These are phyloP conservation scores for Turnera subulata DNA, from an alignment of 345 rosid species.

Conservation along the genomic window DNA sequence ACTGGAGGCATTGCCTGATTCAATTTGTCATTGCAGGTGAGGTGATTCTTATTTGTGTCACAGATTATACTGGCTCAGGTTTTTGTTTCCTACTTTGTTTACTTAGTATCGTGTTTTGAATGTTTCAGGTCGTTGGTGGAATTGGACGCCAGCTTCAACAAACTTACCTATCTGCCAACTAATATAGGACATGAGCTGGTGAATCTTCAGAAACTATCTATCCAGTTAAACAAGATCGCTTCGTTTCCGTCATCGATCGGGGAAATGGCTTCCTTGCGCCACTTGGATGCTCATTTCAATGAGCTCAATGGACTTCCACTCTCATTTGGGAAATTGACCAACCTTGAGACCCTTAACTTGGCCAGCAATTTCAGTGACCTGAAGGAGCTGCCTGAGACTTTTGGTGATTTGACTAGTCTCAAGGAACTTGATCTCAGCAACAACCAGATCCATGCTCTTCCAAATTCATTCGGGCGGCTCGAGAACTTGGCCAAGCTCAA, in stretches of 20 bases:
- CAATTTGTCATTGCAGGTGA: constrained; percentile 79
- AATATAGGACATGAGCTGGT: constrained; percentile 68
- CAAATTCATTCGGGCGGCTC: constrained; percentile 76
- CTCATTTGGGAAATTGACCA: constrained; percentile 57
- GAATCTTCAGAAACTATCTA: constrained; percentile 50
- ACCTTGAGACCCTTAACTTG: constrained; percentile 66
- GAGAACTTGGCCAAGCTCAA: constrained; percentile 65
- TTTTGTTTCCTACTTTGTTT: background rate
- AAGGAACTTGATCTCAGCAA: constrained; percentile 85
- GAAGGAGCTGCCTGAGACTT: constrained; percentile 66
- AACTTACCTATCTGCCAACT: constrained; percentile 72
- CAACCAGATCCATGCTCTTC: constrained; percentile 83
- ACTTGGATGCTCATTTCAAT: constrained; percentile 82
- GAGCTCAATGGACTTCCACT: constrained; percentile 62
- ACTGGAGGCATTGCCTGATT: constrained; percentile 64
- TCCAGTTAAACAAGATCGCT: constrained; percentile 75
- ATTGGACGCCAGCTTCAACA: constrained; percentile 80
- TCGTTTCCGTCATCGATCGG: constrained; percentile 68
- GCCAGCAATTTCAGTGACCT: constrained; percentile 78
- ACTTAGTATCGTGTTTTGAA: background rate
- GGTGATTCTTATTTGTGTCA: constrained; percentile 12
- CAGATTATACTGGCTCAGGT: background rate
- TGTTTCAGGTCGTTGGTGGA: constrained; percentile 57
- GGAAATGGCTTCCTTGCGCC: constrained; percentile 58
- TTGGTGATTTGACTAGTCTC: constrained; percentile 71